Base-by-base conservation (phyloP, 768 basidiomycete species). In the Cytidiella melzeri region DNA sequence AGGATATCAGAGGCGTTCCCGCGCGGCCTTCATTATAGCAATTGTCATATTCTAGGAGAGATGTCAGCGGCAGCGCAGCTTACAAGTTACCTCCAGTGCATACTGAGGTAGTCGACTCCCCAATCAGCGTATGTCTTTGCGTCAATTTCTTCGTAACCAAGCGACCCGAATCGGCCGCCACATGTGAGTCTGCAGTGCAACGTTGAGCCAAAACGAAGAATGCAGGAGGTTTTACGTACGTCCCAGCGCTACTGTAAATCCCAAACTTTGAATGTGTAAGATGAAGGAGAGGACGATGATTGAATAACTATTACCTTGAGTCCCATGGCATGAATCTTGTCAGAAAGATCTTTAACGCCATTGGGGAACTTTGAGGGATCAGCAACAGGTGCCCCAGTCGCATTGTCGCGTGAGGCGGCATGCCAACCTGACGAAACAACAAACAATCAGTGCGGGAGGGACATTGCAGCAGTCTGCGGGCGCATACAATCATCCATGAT, bases 61-160 rank as follows among this genome's bases (percentile, higher is more conserved):
- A 20, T 6, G 10, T 26, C 25, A 20, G 25, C 5, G 13, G 15
- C n/a, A n/a, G n/a, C n/a, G n/a, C n/a, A n/a, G n/a, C n/a, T n/a
- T n/a, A n/a, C n/a, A n/a, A n/a, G n/a, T n/a, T n/a, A n/a, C n/a
- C n/a, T n/a, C n/a, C n/a, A n/a, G n/a, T n/a, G n/a, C n/a, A n/a
- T n/a, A 68, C 67, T 68, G 13, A 71, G 56, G 44, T 67, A 70
- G 55, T 69, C 69, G 36, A 68, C 60, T 12, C 63, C 69, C 69
- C 69, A 70, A 18, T 61, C 61, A 1, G 68, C 69, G 43, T 71
- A 73, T 0, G 66, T 66, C 51, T 71, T 45, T 11, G 71, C 71
- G 45, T 73, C 71, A 49, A 71, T 65, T 26, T 67, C 61, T 52
- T 73, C 71, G 51, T 61, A 67, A 9, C 65, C 71, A 1, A 73